Evolutionary conservation across 257 asterid genomes (phyloP), one percentile per base, ranked within the genome.

Genomic region (Fraxinus cuspidata): DNA sequence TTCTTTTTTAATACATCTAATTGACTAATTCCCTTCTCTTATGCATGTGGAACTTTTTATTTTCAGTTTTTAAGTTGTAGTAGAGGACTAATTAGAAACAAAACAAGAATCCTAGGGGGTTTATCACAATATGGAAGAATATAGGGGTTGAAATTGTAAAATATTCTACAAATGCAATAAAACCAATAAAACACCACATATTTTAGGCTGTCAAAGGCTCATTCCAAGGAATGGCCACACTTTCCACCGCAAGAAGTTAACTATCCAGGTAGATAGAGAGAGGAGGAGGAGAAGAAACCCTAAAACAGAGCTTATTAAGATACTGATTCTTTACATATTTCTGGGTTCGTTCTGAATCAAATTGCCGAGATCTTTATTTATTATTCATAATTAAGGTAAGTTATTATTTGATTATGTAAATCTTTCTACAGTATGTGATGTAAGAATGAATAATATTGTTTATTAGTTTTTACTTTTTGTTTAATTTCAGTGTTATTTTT

Each of bases 381-480:
- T 73, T 68, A 63, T 67, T 40, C 69, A 5, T 27, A 67, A 79
- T 80, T 63, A 83, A 84, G 89, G 88, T 84, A 47, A 56, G 83
- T 79, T 71, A 73, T 75, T 69, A 68, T 71, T 65, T 71, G 29
- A 64, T 80, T 12, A 3, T 70, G 49, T 64, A 31, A 72, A 75
- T 77, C 78, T 82, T 32, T 51, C 21, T 66, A n/a, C 69, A 63
- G 73, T 56, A 15, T 51, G 16, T 47, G 72, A 40, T 72, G 34
- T 28, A 21, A 40, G 18, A 53, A 34, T 79, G 31, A 28, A 44
- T 23, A 27, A 74, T 51, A 37, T 60, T 76, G 44, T 16, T 72
- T 69, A 64, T 67, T 53, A 42, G 42, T 65, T 32, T 15, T 34
- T 31, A 32, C 65, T 34, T 85, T 13, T 63, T 79, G 44, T 84